phyloP scores from a whole-genome alignment of 2,329 filamentous ascomycete species.

The Cytospora piceae region DNA sequence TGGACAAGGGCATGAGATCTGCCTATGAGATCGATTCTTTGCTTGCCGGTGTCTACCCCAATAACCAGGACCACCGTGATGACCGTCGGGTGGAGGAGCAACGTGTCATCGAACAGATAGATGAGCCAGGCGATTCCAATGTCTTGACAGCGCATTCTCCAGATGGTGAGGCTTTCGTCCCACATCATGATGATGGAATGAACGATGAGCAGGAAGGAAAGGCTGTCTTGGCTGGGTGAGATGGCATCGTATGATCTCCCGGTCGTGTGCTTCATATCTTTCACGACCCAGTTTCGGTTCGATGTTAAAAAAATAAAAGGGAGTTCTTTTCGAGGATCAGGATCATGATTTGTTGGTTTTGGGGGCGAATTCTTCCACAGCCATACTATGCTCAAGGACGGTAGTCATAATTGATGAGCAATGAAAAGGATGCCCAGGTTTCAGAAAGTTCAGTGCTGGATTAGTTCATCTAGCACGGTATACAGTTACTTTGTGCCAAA shows the following conservation, averaged over 20 bases:
- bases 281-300: neutral
- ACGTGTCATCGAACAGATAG: neutral
- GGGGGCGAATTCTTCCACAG: neutral
- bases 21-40: too few species aligned
- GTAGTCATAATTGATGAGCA: neutral
- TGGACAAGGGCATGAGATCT: neutral
- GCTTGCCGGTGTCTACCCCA: too few species aligned
- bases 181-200: neutral
- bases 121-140: neutral
- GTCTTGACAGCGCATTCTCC: neutral
- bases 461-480: neutral
- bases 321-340: neutral
- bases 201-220: neutral
- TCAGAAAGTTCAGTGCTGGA: neutral
- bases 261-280: neutral
- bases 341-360: neutral
- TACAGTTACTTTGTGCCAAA: neutral
- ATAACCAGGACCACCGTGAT: neutral
- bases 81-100: neutral
- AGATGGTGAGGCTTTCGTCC: neutral
- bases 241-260: neutral
- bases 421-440: neutral
- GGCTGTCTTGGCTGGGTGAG: neutral
- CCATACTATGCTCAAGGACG: neutral
- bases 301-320: neutral